A percentile compares a stretch with the other conserved stretches of the same genome.
Conservation (phyloP, 768 basidiomycete genomes). For the Panellus pusillus region DNA sequence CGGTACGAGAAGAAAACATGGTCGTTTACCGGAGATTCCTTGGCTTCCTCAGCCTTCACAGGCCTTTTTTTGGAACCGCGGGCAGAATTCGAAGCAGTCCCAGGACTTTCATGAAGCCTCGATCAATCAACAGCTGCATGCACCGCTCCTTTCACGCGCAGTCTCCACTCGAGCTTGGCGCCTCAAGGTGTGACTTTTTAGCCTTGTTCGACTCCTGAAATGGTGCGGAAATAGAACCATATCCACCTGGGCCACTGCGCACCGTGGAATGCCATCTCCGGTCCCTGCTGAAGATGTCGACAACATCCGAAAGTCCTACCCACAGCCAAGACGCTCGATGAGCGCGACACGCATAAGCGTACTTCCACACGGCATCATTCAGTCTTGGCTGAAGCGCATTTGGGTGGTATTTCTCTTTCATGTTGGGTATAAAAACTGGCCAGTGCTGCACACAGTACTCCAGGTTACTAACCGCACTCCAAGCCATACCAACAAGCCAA, state of each 20-base stretch:
- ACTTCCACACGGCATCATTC: not conserved
- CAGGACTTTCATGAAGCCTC: conserved; percentile 1
- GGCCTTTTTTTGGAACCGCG: not conserved
- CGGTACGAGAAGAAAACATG: not conserved
- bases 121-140: conserved; percentile 8
- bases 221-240: not conserved
- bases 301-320: not conserved
- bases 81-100: not conserved
- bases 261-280: conserved; percentile 3
- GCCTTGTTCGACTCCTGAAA: not conserved
- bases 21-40: not conserved
- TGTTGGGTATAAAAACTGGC: conserved; percentile 5
- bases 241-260: conserved; percentile 16
- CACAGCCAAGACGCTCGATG: not conserved
- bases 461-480: not conserved
- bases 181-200: not conserved
- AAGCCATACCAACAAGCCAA: not conserved
- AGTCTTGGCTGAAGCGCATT: conserved; percentile 11
- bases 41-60: not conserved
- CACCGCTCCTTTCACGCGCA: conserved; percentile 2
- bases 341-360: not conserved
- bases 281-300: not conserved
- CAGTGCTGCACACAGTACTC: not conserved
- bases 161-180: conserved; percentile 1
- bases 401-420: conserved; percentile 8